Base-by-base conservation (phyloP, 164 flowering plant species). In the Euptelea pleiosperma region DNA sequence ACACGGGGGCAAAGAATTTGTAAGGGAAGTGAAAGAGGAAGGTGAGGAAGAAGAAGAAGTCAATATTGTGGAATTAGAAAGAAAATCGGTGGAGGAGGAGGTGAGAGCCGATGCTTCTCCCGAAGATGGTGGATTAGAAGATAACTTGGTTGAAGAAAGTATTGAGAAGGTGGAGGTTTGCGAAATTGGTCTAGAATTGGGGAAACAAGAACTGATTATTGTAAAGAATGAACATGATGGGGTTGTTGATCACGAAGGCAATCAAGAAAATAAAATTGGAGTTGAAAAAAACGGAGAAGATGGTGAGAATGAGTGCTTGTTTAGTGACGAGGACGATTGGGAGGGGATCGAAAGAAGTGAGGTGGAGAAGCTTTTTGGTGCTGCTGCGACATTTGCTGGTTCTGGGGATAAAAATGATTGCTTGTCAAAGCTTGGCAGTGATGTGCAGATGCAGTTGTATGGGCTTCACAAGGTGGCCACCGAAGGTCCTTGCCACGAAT, bases 291-390 rank as follows among this genome's bases (percentile, higher is more conserved):
- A 19, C 33, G 55, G 6, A 22, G 68, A 7, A 33, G 60, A 29
- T 24, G 62, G 46, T 7, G 70, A 44, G 49, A 37, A 55, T 47
- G 74, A 36, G 53, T 48, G 46, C 22, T 33, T 51, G 49, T 57
- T 67, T 18, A 43, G 43, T 37, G 82, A 72, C 14, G 91, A 80
- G 24, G 93, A 86, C 55, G 98, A 85, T 45, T 91, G 98, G 96
- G 98, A 89, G 52, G 98, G 95, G 55, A 79, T 91, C 24, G 98
- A 92, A 73, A 83, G 80, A 71, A 87, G 77, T 72, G 87, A 85
- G 9, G 42, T 83, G 71, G 86, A 81, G 69, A 72, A 77, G 55
- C 58, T 25, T 6, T 92, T 92, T 57, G 82, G 56, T 2, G 65
- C 68, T 22, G 89, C 91, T 19, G 74, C 70, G 1, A 71, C 54